Conservation (phyloP, 2,329 filamentous ascomycete species). For the Aspergillus glaucus region DNA sequence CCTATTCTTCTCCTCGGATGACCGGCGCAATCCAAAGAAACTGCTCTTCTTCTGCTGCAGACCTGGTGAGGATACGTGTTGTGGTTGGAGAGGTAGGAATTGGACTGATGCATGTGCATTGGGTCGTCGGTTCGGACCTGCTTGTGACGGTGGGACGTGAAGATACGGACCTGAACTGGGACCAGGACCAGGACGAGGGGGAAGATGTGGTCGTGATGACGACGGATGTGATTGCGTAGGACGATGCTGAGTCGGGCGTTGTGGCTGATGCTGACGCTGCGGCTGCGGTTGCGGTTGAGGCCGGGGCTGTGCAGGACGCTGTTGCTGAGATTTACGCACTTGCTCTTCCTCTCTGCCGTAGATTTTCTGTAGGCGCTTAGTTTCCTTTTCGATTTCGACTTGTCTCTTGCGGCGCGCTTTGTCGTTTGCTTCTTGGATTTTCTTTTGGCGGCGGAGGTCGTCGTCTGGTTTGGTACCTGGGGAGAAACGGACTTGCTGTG, state of each 20-base stretch:
- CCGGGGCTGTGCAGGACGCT: background rate
- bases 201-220: slow-evolving; percentile 7
- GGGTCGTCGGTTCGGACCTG: background rate
- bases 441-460: slow-evolving; percentile 21
- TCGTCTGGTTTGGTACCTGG: slow-evolving; percentile 1
- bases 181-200: slow-evolving; percentile 8
- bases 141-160: slow-evolving; percentile 7
- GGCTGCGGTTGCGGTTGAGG: slow-evolving; percentile 10
- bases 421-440: slow-evolving; percentile 49
- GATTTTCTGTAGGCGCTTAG: slow-evolving; percentile 58
- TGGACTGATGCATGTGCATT: slow-evolving; percentile 13
- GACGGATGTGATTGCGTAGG: slow-evolving; percentile 4
- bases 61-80: background rate
- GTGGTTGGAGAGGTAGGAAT: slow-evolving; percentile 8
- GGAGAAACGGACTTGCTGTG: slow-evolving; percentile 6
- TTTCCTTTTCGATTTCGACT: slow-evolving; percentile 66
- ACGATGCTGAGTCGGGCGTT: slow-evolving; percentile 4
- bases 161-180: slow-evolving; percentile 13
- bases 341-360: slow-evolving; percentile 46
- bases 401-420: slow-evolving; percentile 46
- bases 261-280: slow-evolving; percentile 9
- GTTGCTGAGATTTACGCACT: slow-evolving; percentile 13
- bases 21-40: slow-evolving; percentile 39
- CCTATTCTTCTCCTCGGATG: slow-evolving; percentile 27
- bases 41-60: slow-evolving; percentile 38